phyloP scores from a whole-genome alignment of 495 filamentous ascomycete species.

The Margaritispora aquatica region DNA sequence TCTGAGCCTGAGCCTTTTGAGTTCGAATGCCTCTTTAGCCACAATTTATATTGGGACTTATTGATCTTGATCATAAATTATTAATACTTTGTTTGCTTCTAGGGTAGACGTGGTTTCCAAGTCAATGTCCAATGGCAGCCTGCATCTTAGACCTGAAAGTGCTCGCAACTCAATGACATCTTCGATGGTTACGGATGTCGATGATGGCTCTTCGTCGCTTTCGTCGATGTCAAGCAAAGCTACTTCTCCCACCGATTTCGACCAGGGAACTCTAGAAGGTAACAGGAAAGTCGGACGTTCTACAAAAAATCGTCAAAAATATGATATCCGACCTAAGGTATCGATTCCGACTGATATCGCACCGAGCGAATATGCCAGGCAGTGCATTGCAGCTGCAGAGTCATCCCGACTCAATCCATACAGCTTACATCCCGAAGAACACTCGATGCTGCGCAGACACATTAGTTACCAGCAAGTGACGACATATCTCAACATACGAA shows the following conservation, averaged over 20 bases:
- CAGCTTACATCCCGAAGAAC: constrained; percentile 80
- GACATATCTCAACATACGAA: constrained; percentile 94
- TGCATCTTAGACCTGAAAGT: constrained; percentile 24
- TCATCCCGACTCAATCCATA: constrained; percentile 87
- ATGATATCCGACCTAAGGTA: constrained; percentile 60
- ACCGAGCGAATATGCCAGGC: constrained; percentile 70
- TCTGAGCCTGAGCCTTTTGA: not conserved
- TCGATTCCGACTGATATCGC: constrained; percentile 75
- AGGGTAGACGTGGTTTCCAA: constrained; percentile 14
- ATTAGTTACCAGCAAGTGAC: constrained; percentile 87
- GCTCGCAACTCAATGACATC: constrained; percentile 24
- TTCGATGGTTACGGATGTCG: constrained; percentile 32
- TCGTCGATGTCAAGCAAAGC: constrained; percentile 47
- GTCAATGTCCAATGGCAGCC: constrained; percentile 12
- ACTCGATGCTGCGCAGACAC: constrained; percentile 68
- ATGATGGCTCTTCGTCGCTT: constrained; percentile 38
- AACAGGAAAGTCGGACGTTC: constrained; percentile 7
- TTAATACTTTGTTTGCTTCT: constrained; percentile 5
- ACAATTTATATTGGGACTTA: too few species aligned
- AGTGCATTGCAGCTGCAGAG: constrained; percentile 83
- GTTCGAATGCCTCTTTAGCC: constrained; percentile 1
- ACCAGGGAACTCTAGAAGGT: constrained; percentile 19
- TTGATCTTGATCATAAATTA: not conserved
- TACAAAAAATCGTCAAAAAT: constrained; percentile 28
- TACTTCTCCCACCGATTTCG: constrained; percentile 46